Base-by-base conservation (phyloP, 108 stramenopile genomes). In the Chaetoceros tenuissimus region DNA sequence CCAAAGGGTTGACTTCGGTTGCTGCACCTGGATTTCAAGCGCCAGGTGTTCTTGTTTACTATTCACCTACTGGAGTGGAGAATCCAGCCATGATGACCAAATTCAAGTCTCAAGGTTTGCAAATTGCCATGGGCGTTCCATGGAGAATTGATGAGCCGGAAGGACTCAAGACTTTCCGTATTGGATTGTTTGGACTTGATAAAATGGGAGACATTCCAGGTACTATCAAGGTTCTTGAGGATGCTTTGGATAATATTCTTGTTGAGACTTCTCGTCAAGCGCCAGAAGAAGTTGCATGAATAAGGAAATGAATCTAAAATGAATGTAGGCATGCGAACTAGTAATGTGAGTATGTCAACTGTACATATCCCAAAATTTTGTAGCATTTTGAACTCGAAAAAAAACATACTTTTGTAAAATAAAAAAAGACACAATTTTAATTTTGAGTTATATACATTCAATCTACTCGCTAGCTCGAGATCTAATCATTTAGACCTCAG, bases 51-150 rank as follows among this genome's bases (percentile, higher is more conserved):
- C 60, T 89, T 51, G 94, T 96, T 0, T 89, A 85, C 72, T 87
- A 93, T 64, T 79, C 77, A 46, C 92, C 92, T 0, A 28, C 17
- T 16, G 85, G 71, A 29, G 66, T 72, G 34, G 89, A 91, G 50
- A 90, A 91, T 64, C 87, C 89, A 13, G 72, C 71, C 61, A 93
- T 93, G 91, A 88, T 93, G 84, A 64, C 66, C 24, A 76, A 72
- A 47, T 96, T 96, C 75, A 92, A 93, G 74, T 63, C 61, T 2
- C 63, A 80, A 43, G 85, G 87, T 46, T 55, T 96, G 59, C 94
- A 96, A 67, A 93, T 96, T 67, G 94, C 94, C n/a, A 88, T 86
- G 80, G 94, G 94, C 16, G 94, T 96, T 17, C 91, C 94, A 57
- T 93, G 92, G 91, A 68, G 76, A 27, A 86, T 92, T 62, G 92